Percentiles rank a stretch among this genome's conserved stretches.
phyloP scores from a whole-genome alignment of 306 rosid species.

The Hippophae tibetana region DNA sequence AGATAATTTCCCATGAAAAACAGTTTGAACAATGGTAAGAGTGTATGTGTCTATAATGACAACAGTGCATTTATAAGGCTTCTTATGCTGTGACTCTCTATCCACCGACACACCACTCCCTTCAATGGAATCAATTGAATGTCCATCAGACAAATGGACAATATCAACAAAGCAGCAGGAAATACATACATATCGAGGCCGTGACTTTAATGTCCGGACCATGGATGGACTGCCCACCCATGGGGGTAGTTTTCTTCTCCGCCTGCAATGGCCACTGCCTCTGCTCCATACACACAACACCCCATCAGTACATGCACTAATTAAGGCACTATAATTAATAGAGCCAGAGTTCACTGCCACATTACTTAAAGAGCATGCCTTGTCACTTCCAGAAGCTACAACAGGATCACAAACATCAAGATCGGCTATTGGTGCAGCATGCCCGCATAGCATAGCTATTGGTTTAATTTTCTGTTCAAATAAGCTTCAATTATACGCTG shows the following conservation, averaged over 20 bases:
- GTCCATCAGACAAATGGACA: conserved; percentile 23
- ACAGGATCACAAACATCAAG: conserved; percentile 61
- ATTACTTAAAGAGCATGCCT: conserved; percentile 18
- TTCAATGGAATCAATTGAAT: conserved; percentile 38
- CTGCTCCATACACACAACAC: conserved; percentile 92
- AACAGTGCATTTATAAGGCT: conserved; percentile 51
- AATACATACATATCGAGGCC: conserved; percentile 68
- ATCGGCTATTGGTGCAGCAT: conserved; percentile 68
- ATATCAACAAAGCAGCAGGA: conserved; percentile 63
- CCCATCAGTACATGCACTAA: conserved; percentile 83
- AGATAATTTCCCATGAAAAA: conserved; percentile 74
- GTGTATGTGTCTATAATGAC: conserved; percentile 69
- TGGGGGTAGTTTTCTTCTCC: conserved; percentile 80
- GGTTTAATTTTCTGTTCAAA: conserved; percentile 63
- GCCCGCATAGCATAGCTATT: conserved; percentile 84
- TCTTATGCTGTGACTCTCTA: conserved; percentile 50
- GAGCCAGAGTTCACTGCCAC: conserved; percentile 22
- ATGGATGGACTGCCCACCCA: conserved; percentile 84
- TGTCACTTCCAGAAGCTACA: conserved; percentile 24
- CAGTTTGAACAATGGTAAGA: conserved; percentile 63
- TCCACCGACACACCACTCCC: conserved; percentile 36
- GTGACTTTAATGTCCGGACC: conserved; percentile 55
- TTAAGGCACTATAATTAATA: conserved; percentile 40
- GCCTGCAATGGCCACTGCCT: conserved; percentile 80
- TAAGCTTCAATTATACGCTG: conserved; percentile 4